Evolutionary conservation across 331 rosid genomes (phyloP), one percentile per base, ranked within the genome.

Genomic region (Quercus lobata): DNA sequence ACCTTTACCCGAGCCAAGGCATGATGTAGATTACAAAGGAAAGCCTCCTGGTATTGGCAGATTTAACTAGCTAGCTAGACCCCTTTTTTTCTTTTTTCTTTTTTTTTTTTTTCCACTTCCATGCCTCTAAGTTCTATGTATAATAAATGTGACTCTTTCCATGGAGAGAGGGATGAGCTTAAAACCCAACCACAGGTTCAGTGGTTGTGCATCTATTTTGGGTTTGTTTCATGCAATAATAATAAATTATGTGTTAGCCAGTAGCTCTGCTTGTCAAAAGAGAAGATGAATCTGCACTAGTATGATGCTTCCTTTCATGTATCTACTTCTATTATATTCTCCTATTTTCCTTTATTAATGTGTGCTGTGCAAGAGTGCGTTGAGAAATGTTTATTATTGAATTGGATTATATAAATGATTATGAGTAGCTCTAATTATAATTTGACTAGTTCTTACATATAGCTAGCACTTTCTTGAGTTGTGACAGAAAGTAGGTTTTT

Each of bases 1-100:
- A 63, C 71, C 81, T 71, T 24, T 1, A 1, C 78, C 77, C 32
- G 76, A 83, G 65, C 81, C 75, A 1, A 76, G 68, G 75, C 84
- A 83, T 70, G 81, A 61, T 1, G 14, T 24, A 25, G 46, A 41
- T 41, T 41, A 41, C 46, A 79, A 54, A 19, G 66, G 84, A 66
- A 71, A 16, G 75, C 81, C 81, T 61, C 72, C 65, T 41, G 77
- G 77, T 60, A 41, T 63, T 56, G 52, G 54, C 35, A 57, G 32
- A 29, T 30, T 49, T 52, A 11, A 14, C 1, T 14, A 68, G 1
- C 1, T 14, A 68, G 1, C 9, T 6, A 15, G 22, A 25, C 71
- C 57, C 22, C 6, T 0, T 34, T 35, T 1, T 25, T 1, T n/a
- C n/a, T n/a, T n/a, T n/a, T n/a, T n/a, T n/a, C 6, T 1, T 34